Evolutionary conservation across 768 basidiomycete genomes (phyloP).

Genomic region (Leucocoprinus leucothites): DNA sequence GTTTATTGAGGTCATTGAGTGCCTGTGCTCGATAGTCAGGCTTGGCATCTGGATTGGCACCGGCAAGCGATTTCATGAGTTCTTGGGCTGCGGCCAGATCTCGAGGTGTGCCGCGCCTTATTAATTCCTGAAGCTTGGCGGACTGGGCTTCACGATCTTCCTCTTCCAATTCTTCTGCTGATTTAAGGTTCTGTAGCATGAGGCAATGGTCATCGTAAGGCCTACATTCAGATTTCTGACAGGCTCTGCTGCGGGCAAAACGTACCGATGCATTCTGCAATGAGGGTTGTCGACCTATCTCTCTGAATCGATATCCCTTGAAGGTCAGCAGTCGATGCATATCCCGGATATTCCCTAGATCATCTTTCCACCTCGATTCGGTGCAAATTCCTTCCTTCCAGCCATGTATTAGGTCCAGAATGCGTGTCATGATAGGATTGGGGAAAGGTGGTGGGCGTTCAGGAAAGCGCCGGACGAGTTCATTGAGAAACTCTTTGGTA

Average conservation of each 20-base stretch:
- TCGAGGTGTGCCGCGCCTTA: constrained; percentile 91
- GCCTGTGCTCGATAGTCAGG: constrained; percentile 93
- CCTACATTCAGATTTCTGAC: neutral
- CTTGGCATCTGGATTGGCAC: constrained; percentile 92
- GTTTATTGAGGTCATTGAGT: constrained; percentile 84
- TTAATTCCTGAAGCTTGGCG: constrained; percentile 98
- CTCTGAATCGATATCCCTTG: constrained; percentile 86
- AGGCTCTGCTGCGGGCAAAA: neutral
- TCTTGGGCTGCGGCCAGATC: constrained; percentile 96
- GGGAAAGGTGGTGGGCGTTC: constrained; percentile 96
- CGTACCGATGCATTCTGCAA: constrained; percentile 42
- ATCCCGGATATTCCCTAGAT: constrained; percentile 94
- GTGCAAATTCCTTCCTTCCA: constrained; percentile 95
- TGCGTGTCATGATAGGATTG: constrained; percentile 91
- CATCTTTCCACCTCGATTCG: constrained; percentile 91
- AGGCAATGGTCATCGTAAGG: neutral
- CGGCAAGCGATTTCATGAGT: constrained; percentile 92
- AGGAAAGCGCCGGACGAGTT: constrained; percentile 95
- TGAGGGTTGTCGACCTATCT: constrained; percentile 31
- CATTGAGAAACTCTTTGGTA: constrained; percentile 98
- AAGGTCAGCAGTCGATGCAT: constrained; percentile 94
- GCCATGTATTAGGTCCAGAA: constrained; percentile 85
- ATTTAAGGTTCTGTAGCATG: constrained; percentile 73
- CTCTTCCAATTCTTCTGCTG: constrained; percentile 92
- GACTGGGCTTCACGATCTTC: constrained; percentile 95